Percentiles rank a stretch among this genome's conserved stretches.
phyloP scores from a whole-genome alignment of 768 basidiomycete species.

The Pholiota conissans region DNA sequence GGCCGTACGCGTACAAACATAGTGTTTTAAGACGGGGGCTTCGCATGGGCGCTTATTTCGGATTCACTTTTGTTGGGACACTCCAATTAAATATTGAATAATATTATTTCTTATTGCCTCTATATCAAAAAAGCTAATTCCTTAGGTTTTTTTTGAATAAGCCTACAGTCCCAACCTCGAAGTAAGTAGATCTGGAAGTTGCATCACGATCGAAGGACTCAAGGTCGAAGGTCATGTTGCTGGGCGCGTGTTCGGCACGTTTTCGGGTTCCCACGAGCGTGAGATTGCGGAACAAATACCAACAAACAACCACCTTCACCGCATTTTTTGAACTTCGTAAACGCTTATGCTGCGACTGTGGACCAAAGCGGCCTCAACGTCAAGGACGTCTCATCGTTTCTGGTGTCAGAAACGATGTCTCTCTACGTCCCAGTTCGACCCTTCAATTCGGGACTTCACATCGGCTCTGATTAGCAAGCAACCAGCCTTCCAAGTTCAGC shows the following conservation, averaged over 20 bases:
- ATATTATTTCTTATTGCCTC: too few relatives aligned
- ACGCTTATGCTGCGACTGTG: constrained; percentile 15
- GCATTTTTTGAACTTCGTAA: neutral
- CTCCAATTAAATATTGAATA: too few relatives aligned
- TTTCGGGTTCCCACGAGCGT: neutral
- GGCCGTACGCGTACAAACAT: neutral
- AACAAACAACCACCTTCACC: neutral
- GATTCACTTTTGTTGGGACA: too few relatives aligned
- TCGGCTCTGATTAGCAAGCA: constrained; percentile 36
- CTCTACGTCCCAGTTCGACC: constrained; percentile 28
- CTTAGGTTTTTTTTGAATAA: too few relatives aligned
- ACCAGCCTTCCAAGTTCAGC: constrained; percentile 47
- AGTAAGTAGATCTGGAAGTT: too few relatives aligned
- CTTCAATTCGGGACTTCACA: constrained; percentile 37
- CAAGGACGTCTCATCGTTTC: neutral
- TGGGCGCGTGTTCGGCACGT: too few relatives aligned
- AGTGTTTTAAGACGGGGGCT: neutral
- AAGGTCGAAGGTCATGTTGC: too few relatives aligned
- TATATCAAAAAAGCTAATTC: too few relatives aligned
- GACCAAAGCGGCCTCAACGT: neutral
- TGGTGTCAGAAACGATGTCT: constrained; percentile 19
- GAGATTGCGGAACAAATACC: neutral
- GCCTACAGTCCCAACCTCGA: too few relatives aligned
- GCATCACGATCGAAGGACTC: too few relatives aligned
- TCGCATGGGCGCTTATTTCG: neutral